Base-by-base conservation (phyloP, 2,329 filamentous ascomycete genomes). In the Daldinia eschscholtzii region DNA sequence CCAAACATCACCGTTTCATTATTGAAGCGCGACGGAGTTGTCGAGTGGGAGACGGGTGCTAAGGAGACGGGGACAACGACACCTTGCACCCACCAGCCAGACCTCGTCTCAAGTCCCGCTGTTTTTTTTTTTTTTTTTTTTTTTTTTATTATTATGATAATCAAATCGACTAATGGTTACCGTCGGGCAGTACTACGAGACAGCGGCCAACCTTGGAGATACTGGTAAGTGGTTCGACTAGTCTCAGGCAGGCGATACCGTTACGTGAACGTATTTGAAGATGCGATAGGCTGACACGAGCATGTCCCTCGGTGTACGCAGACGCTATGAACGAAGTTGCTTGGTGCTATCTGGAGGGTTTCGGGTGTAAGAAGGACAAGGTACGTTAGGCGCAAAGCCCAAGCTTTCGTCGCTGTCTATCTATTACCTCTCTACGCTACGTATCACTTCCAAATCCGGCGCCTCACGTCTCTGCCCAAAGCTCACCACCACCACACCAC, bases 321-420 rank as follows among this genome's bases (percentile, higher is more conserved):
- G 96, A 99, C 83, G 96, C 94, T 65, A 97, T 98, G 94, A 97
- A 98, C 78, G 95, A 98, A 81, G 91, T 91, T 61, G 96, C 91
- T 39, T 97, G 94, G 93, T 99, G 96, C 83, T 98, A 96, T 85
- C 81, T 97, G 30, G 92, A 98, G 79, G 96, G 96, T n/a, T 97
- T 97, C 81, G 96, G 96, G 37, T 95, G 94, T 77, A 96, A 94
- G 81, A 99, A 98, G 81, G 94, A 99, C 84, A 98, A 97, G 92
- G 95, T 98, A 86, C 81, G 93, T 88, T 68, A 71, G 75, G 76
- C 73, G 68, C 68, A 70, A 76, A 58, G 41, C 68, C 68, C 57
- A 46, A 39, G 59, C 46, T 46, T 46, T 53, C 42, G 18, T 55
- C 56, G 61, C 30, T 50, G 48, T 48, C 61, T 68, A 70, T 62